Evolutionary conservation across 2,329 filamentous ascomycete genomes (phyloP), one percentile per base, ranked within the genome.

Genomic region (Lachnellula arida): DNA sequence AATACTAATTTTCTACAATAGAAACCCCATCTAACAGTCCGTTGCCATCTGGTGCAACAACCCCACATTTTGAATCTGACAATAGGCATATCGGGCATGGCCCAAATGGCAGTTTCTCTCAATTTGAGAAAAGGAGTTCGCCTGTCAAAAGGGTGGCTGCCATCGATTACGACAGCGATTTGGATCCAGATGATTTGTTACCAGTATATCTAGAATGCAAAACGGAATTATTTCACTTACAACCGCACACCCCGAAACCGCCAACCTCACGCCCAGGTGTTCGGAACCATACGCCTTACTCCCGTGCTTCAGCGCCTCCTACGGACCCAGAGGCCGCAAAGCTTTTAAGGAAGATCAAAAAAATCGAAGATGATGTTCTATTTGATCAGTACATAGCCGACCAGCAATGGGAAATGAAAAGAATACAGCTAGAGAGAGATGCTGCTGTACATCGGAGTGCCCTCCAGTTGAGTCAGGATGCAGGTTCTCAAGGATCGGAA

Each of bases 141-240:
- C 51, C 50, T 2, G 52, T 49, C 12, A 66, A 62, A 49, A 68
- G 62, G 37, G 12, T 49, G 28, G 35, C 53, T 22, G 17, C 51
- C 25, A 72, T 82, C 6, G 75, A 76, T n/a, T 86, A 77, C 57
- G 82, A 88, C 67, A 84, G 82, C 65, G 86, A 89, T 58, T 82
- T 91, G 63, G 87, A 91, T 60, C 87, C 88, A 1, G 87, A 92
- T 60, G 81, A 87, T 42, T 75, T 93, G 55, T 76, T 92, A 25
- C 85, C 89, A 1, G 82, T 84, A 57, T 97, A 93, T 71, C 66
- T 99, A 19, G 82, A 86, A 15, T 81, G 89, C 17, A 92, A 91
- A 71, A 76, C 80, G 52, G 86, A 78, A 60, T 76, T 87, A n/a
- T 88, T 85, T 70, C 77, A 78, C 46, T 70, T 86, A 15, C 80